Evolutionary conservation across 2,329 filamentous ascomycete genomes (phyloP).

Genomic region (Furcasterigmium sp.): DNA sequence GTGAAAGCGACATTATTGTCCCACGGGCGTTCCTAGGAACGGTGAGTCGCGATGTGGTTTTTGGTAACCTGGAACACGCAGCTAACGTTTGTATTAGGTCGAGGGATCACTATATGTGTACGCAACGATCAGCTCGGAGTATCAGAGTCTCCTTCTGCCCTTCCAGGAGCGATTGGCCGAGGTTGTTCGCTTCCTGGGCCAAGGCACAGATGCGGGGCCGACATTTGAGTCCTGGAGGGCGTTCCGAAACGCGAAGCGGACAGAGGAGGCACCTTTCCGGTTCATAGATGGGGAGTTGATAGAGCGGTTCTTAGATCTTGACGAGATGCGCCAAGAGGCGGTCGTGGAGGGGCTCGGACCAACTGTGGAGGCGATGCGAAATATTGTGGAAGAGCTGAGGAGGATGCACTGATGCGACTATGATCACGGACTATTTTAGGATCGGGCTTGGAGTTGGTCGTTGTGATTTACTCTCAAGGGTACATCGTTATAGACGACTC

Average conservation of each 20-base stretch:
- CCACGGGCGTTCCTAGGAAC: conserved; percentile 87
- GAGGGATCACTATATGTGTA: conserved; percentile 92
- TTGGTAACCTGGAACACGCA: not conserved
- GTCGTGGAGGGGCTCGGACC: conserved; percentile 52
- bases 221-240: conserved; percentile 73
- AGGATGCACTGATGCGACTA: conserved; percentile 47
- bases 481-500: too few relatives aligned
- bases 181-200: conserved; percentile 63
- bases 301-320: conserved; percentile 74
- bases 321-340: conserved; percentile 49
- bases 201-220: conserved; percentile 42
- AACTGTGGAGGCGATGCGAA: conserved; percentile 58
- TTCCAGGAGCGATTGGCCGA: conserved; percentile 70
- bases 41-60: conserved; percentile 43
- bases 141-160: conserved; percentile 75
- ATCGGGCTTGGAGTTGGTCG: too few relatives aligned
- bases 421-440: not conserved
- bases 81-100: conserved; percentile 47
- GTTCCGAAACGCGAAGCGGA: conserved; percentile 67
- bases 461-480: too few relatives aligned
- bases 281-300: conserved; percentile 93
- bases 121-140: conserved; percentile 65
- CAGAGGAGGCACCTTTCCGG: conserved; percentile 70
- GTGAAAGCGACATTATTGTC: conserved; percentile 61
- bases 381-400: conserved; percentile 57